A percentile compares a stretch with the other conserved stretches of the same genome.
phyloP scores from a whole-genome alignment of 2,329 filamentous ascomycete species.

The Dissoconium aciculare region DNA sequence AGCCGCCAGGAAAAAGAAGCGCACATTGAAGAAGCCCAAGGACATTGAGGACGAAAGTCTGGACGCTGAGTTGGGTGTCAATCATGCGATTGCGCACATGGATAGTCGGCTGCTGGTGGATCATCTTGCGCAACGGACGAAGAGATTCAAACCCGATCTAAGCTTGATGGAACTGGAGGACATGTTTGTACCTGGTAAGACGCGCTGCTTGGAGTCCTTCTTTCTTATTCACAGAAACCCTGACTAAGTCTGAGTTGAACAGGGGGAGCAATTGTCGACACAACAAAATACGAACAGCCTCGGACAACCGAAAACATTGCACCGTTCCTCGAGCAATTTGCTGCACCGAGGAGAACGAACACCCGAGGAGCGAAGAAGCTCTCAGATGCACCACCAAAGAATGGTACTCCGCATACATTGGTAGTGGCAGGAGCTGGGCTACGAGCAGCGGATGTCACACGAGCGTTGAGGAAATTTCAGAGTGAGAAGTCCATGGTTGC shows the following conservation, averaged over 20 bases:
- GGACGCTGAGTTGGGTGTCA: conserved; percentile 43
- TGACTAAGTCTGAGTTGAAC: too few relatives aligned
- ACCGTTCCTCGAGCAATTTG: conserved; percentile 57
- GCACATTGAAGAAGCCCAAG: conserved; percentile 43
- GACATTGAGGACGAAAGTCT: conserved; percentile 49
- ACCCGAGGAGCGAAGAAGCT: conserved; percentile 40
- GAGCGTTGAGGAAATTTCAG: conserved; percentile 62
- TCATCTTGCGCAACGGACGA: conserved; percentile 65
- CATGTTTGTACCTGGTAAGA: conserved; percentile 60
- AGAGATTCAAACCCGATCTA: conserved; percentile 63
- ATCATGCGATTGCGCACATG: conserved; percentile 67
- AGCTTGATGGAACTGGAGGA: conserved; percentile 76
- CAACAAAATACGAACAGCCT: conserved; percentile 53
- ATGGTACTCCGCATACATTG: conserved; percentile 57
- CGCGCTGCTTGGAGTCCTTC: neutral
- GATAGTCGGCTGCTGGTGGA: conserved; percentile 72
- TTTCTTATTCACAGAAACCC: neutral
- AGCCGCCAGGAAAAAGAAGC: conserved; percentile 41
- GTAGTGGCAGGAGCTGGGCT: conserved; percentile 75
- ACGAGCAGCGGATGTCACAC: conserved; percentile 70
- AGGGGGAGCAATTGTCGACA: conserved; percentile 67
- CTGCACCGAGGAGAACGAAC: conserved; percentile 22
- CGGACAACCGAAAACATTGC: conserved; percentile 61
- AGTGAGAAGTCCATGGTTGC: conserved; percentile 63
- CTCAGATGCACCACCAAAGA: conserved; percentile 49